Conservation (phyloP, 306 rosid genomes). For the Leucaena leucocephala region DNA sequence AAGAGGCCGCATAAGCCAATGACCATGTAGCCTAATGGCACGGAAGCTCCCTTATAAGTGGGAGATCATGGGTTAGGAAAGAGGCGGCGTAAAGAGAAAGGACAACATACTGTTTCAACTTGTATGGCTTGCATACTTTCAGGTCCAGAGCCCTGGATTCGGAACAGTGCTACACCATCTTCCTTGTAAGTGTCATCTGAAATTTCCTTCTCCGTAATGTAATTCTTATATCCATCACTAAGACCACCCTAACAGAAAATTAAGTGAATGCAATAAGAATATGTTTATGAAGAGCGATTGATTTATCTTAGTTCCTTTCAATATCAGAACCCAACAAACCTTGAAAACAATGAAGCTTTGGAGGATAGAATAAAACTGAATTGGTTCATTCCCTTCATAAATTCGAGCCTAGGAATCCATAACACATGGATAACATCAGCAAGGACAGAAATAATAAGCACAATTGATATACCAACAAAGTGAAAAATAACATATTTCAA, state of each 20-base stretch:
- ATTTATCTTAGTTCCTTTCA: slow-evolving; percentile 17
- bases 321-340: slow-evolving; percentile 59
- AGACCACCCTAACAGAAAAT: slow-evolving; percentile 82
- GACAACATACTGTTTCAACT: slow-evolving; percentile 70
- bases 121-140: slow-evolving; percentile 99
- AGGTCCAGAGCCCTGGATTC: slow-evolving; percentile 95
- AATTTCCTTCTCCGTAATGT: slow-evolving; percentile 63
- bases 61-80: too few species aligned
- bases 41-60: too few species aligned
- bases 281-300: background rate
- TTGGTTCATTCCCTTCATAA: slow-evolving; percentile 87
- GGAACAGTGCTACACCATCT: slow-evolving; percentile 83
- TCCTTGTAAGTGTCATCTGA: slow-evolving; percentile 83
- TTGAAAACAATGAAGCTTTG: slow-evolving; percentile 78
- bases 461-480: slow-evolving; percentile 27
- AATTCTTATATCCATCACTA: slow-evolving; percentile 81
- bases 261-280: slow-evolving; percentile 28
- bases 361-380: slow-evolving; percentile 79
- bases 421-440: slow-evolving; percentile 44
- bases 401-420: slow-evolving; percentile 73
- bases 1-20: background rate
- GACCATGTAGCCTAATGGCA: too few species aligned
- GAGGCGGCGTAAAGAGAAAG: slow-evolving; percentile 17
- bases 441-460: slow-evolving; percentile 27
- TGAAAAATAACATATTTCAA: slow-evolving; percentile 26